Evolutionary conservation across 164 flowering plant species (phyloP), one percentile per base, ranked within the genome.

Genomic region (Amborella trichopoda): DNA sequence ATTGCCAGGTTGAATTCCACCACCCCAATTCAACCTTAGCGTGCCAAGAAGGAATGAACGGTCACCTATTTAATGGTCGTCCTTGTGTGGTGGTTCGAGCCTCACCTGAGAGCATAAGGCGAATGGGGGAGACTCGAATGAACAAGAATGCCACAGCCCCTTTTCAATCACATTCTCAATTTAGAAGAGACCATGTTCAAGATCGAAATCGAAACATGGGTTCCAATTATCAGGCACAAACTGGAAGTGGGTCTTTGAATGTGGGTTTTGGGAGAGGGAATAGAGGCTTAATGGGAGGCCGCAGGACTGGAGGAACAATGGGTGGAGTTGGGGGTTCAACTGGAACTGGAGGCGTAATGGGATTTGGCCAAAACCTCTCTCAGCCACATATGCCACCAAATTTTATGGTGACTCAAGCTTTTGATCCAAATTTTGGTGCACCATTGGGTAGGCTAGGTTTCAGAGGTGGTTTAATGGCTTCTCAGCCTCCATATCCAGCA

Each of bases 11-110:
- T 49, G 94, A 88, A 67, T 88, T 88, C 61, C 78, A 58, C 62
- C 87, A 88, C 56, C 65, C 87, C 20, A 62, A 55, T 26, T 78
- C 78, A 1, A 83, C 94, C 2, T 27, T 75, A 0, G 80, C 84
- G 22, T 88, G 97, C 57, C 84, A 84, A 58, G 94, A 88, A 44
- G 89, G 89, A 26, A 84, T 88, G 97, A 76, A 84, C 61, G 94
- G 89, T 28, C 81, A 82, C 61, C 4, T 65, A 1, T 88, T 88
- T 36, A 84, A 88, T 75, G 97, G 93, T 4, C 49, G 81, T 18
- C 77, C 94, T 0, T 84, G 97, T 65, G 86, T 84, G 26, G 94
- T 88, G 43, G 89, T 83, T 4, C 77, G 44, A 64, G 88, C 94
- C 23, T 79, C 94, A 0, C 93, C 89, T 3, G 68, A 45, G 46